Base-by-base conservation (phyloP, 805 yeast species). In the Wickerhamomyces pijperi region DNA sequence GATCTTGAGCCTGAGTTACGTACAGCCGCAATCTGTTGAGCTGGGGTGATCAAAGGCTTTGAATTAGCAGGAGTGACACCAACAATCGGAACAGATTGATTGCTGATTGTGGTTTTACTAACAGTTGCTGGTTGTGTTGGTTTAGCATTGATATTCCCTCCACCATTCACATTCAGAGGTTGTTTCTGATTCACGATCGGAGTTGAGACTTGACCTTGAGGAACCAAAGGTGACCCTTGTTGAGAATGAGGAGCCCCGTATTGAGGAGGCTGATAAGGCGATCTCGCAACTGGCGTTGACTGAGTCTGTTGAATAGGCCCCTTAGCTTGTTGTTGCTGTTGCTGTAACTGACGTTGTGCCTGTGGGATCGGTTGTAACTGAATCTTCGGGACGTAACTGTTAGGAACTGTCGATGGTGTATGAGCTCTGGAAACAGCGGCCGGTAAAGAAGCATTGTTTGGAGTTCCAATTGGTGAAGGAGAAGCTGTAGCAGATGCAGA, bases 401-500 rank as follows among this genome's bases (percentile, higher is more conserved):
- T 37, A 36, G 6, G 35, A 11, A 9, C 17, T 20, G 28, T 31
- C 12, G 34, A 7, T 17, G 34, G 46, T 23, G 37, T 25, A 12
- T 39, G 15, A 46, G 28, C 25, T 38, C 43, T 25, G 29, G 29
- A 25, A 25, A 5, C 9, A 21, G 23, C 9, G 9, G 9, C 23
- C 23, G 23, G 23, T 21, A 21, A 21, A n/a, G n/a, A n/a, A n/a
- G n/a, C n/a, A n/a, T n/a, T n/a, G n/a, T n/a, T 6, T 11, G 43
- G 34, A 14, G 31, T 44, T 3, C 54, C 48, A 2, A 48, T 45
- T 9, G 40, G 23, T 7, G 42, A 43, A 36, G 49, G 46, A 11
- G 55, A n/a, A n/a, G n/a, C n/a, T n/a, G n/a, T 42, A 14, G 40
- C 33, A 15, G 48, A 36, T 28, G 44, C 34, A n/a, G 51, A 35